Percentiles rank a stretch among this genome's conserved stretches.
Conservation (phyloP, 345 rosid species). For the Gossypium turneri region DNA sequence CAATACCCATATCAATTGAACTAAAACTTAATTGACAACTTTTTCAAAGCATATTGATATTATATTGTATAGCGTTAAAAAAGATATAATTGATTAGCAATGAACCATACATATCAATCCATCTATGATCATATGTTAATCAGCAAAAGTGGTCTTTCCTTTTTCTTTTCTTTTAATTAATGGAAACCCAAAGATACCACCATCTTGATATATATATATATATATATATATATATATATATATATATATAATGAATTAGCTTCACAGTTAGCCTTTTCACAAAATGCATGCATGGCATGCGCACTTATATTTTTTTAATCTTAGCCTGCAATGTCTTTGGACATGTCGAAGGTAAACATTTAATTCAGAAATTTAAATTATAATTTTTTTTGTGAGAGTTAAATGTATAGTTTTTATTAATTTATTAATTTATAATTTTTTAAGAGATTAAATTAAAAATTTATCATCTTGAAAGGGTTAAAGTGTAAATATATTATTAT, state of each 20-base stretch:
- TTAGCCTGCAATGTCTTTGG: not conserved
- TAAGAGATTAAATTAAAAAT: no score
- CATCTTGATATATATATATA: not conserved
- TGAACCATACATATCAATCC: not conserved
- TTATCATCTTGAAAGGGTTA: no score
- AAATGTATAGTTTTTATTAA: no score
- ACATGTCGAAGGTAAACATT: no score
- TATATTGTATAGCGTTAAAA: not conserved
- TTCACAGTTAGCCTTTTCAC: not conserved
- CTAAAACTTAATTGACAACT: not conserved
- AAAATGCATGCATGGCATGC: not conserved
- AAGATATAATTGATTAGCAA: not conserved
- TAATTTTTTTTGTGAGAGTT: no score
- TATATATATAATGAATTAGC: not conserved
- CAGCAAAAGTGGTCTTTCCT: conserved; percentile 9
- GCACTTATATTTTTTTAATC: not conserved
- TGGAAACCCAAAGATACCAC: conserved; percentile 14
- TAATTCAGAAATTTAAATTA: no score
- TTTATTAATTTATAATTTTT: no score
- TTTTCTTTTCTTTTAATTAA: not conserved
- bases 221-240: not conserved
- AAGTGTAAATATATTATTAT: no score
- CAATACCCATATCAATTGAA: no score
- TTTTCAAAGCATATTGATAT: not conserved
- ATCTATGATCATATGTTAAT: not conserved